These are phyloP conservation scores for Marsdenia floribunda DNA, from an alignment of 257 asterid genomes.

Conservation along the genomic window DNA sequence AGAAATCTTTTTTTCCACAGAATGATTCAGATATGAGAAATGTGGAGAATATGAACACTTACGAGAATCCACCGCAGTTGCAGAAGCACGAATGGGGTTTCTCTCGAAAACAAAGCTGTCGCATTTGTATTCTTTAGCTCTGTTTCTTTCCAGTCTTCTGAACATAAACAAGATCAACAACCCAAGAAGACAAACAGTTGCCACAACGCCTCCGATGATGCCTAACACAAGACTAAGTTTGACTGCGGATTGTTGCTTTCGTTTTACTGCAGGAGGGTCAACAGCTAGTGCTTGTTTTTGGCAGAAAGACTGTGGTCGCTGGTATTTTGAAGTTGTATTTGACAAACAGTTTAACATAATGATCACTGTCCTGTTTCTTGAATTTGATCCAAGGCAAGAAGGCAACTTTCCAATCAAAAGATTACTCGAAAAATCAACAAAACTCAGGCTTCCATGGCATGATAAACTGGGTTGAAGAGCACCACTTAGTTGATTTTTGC, in stretches of 20 bases:
- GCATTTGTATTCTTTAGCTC: constrained; percentile 32
- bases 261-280: constrained; percentile 44
- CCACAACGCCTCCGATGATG: constrained; percentile 55
- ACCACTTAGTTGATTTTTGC: constrained; percentile 70
- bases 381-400: constrained; percentile 55
- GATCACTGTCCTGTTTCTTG: constrained; percentile 46
- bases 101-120: constrained; percentile 59
- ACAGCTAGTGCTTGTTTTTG: constrained; percentile 91
- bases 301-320: constrained; percentile 56
- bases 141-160: constrained; percentile 36
- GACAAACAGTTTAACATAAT: constrained; percentile 65
- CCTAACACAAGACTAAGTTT: constrained; percentile 77
- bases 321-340: constrained; percentile 57
- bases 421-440: constrained; percentile 73
- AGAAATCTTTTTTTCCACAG: neutral
- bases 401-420: constrained; percentile 78
- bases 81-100: constrained; percentile 34
- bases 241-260: constrained; percentile 34
- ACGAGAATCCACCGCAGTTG: constrained; percentile 49
- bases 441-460: constrained; percentile 45
- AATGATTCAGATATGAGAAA: neutral
- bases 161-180: constrained; percentile 40
- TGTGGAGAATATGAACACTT: constrained; percentile 19
- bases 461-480: constrained; percentile 43
- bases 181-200: constrained; percentile 40